Conservation (phyloP, 352 stramenopile species). For the Hyaloperonospora brassicae region DNA sequence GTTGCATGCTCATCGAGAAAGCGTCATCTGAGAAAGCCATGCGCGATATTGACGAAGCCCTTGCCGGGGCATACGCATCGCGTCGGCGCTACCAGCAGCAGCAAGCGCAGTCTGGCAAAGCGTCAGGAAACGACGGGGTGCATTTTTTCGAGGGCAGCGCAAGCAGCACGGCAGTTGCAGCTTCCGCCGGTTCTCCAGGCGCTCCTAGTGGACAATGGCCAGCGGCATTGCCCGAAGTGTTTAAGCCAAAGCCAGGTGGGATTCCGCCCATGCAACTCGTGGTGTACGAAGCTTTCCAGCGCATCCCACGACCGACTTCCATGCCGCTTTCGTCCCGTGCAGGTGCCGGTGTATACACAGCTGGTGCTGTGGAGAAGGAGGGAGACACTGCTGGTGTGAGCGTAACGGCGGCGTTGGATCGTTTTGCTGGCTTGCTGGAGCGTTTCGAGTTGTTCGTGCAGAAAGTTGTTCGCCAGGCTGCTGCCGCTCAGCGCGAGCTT, state of each 20-base stretch:
- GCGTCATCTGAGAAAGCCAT: constrained; percentile 98
- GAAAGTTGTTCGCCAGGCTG: constrained; percentile 71
- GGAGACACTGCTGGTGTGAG: constrained; percentile 46
- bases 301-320: constrained; percentile 87
- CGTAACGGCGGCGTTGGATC: constrained; percentile 64
- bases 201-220: constrained; percentile 45
- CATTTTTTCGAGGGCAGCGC: constrained; percentile 70
- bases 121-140: constrained; percentile 31
- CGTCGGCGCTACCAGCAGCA: constrained; percentile 83
- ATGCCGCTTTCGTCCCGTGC: constrained; percentile 70
- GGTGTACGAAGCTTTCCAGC: constrained; percentile 98
- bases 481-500: constrained; percentile 64
- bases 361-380: constrained; percentile 36
- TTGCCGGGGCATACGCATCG: constrained; percentile 80
- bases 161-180: constrained; percentile 23
- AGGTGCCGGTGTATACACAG: constrained; percentile 25
- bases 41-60: constrained; percentile 94
- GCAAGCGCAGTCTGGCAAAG: constrained; percentile 77
- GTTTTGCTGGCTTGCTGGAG: constrained; percentile 77
- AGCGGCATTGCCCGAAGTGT: constrained; percentile 85
- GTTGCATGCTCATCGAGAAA: constrained; percentile 99
- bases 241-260: constrained; percentile 91
- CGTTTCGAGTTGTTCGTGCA: constrained; percentile 86
- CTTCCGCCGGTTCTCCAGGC: constrained; percentile 30
- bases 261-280: constrained; percentile 90